These are phyloP conservation scores for Favolaschia claudopus DNA, from an alignment of 768 basidiomycete species.

Conservation along the genomic window DNA sequence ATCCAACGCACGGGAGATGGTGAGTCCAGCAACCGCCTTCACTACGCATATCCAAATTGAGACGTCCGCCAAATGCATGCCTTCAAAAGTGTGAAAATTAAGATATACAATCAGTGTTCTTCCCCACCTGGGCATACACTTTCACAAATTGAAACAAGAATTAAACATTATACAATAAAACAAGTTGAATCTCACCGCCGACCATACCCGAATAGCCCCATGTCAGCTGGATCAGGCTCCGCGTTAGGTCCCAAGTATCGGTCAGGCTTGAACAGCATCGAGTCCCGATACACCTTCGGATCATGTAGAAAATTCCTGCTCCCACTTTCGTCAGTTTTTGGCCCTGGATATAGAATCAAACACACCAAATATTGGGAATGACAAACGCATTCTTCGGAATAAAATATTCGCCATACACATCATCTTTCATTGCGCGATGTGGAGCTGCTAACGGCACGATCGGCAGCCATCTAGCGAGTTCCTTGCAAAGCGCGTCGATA, in stretches of 20 bases:
- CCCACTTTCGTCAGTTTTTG: too few relatives aligned
- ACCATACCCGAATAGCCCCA: slow-evolving; percentile 40
- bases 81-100: not conserved
- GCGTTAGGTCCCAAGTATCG: slow-evolving; percentile 35
- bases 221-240: slow-evolving; percentile 26
- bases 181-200: slow-evolving; percentile 19
- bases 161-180: not conserved
- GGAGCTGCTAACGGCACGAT: slow-evolving; percentile 28
- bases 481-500: slow-evolving; percentile 46
- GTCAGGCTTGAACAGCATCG: slow-evolving; percentile 41
- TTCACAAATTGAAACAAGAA: not conserved
- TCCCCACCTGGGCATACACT: slow-evolving; percentile 15
- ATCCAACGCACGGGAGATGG: slow-evolving; percentile 29
- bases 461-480: slow-evolving; percentile 43
- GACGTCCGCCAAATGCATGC: slow-evolving; percentile 28
- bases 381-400: slow-evolving; percentile 40
- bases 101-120: not conserved
- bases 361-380: slow-evolving; percentile 31
- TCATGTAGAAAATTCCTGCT: slow-evolving; percentile 42
- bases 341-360: too few relatives aligned
- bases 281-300: slow-evolving; percentile 37
- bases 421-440: slow-evolving; percentile 37
- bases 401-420: slow-evolving; percentile 40
- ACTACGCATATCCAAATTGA: slow-evolving; percentile 29
- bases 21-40: slow-evolving; percentile 28